Evolutionary conservation across 2,329 filamentous ascomycete genomes (phyloP).

Genomic region (Fusarium tricinctum): DNA sequence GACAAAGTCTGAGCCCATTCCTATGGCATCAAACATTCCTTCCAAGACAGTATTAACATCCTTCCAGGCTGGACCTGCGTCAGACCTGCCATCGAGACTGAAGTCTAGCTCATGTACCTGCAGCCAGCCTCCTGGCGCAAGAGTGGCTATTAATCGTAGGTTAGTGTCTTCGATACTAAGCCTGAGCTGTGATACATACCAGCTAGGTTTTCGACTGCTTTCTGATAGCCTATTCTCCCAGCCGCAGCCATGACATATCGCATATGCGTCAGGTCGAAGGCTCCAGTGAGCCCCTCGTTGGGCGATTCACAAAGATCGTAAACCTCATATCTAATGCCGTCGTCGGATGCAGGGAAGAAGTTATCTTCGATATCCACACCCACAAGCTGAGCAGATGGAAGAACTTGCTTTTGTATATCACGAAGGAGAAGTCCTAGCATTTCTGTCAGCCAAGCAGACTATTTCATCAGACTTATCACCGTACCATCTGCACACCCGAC

Average conservation of each 20-base stretch:
- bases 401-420: slow-evolving; percentile 18
- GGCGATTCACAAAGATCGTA: slow-evolving; percentile 19
- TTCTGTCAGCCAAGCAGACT: rapidly evolving
- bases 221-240: slow-evolving; percentile 7
- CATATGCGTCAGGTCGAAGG: slow-evolving; percentile 21
- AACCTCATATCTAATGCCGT: slow-evolving; percentile 5
- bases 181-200: not conserved
- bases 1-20: slow-evolving; percentile 1
- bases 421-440: slow-evolving; percentile 14
- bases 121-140: slow-evolving; percentile 22
- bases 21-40: slow-evolving; percentile 24
- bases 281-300: not conserved
- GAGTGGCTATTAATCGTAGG: not conserved
- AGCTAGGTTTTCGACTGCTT: slow-evolving; percentile 4
- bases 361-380: slow-evolving; percentile 26
- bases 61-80: slow-evolving; percentile 7
- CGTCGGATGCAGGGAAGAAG: slow-evolving; percentile 12
- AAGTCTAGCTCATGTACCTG: slow-evolving; percentile 34
- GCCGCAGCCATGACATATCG: slow-evolving; percentile 19
- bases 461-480: rapidly evolving
- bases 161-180: rapidly evolving
- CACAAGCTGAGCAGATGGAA: slow-evolving; percentile 27
- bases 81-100: not conserved
- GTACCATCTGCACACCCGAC: slow-evolving; percentile 33
- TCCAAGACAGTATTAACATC: slow-evolving; percentile 11